phyloP scores from a whole-genome alignment of 2,329 filamentous ascomycete genomes.

The Fusarium graminum region DNA sequence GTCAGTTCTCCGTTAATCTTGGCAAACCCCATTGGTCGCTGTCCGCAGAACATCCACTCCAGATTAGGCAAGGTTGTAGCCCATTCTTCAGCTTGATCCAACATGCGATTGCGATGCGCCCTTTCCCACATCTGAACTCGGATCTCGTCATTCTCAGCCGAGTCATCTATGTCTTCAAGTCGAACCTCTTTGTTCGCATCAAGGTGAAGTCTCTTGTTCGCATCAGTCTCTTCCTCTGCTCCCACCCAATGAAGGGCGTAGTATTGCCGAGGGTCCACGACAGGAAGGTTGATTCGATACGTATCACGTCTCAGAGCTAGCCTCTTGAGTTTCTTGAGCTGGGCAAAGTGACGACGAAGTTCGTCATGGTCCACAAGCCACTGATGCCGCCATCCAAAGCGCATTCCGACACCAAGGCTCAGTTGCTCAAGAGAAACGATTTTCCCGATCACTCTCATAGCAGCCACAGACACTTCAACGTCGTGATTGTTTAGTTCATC shows the following conservation, averaged over 20 bases:
- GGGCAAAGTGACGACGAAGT: background rate
- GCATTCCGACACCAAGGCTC: slow-evolving; percentile 1
- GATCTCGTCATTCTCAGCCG: too few species aligned
- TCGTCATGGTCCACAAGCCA: slow-evolving; percentile 30
- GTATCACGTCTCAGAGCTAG: slow-evolving; percentile 20
- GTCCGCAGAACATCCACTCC: slow-evolving; percentile 34
- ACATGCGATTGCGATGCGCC: slow-evolving; percentile 37
- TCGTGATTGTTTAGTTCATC: too few species aligned
- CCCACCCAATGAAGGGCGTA: background rate
- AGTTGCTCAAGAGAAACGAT: slow-evolving; percentile 34
- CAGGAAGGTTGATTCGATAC: background rate
- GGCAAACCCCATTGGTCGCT: slow-evolving; percentile 1
- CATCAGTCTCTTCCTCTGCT: background rate
- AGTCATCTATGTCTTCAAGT: background rate
- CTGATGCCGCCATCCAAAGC: background rate
- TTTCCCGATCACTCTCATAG: slow-evolving; percentile 1
- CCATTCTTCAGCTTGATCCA: slow-evolving; percentile 26
- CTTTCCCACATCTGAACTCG: slow-evolving; percentile 8
- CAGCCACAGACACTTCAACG: background rate
- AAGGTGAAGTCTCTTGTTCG: slow-evolving; percentile 2
- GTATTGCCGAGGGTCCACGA: background rate
- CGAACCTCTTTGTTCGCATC: background rate
- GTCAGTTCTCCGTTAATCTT: too few species aligned
- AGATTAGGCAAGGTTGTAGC: slow-evolving; percentile 22
- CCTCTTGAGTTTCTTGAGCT: slow-evolving; percentile 11